A percentile compares a stretch with the other conserved stretches of the same genome.
These are phyloP conservation scores for Globisporangium okanoganense DNA, from an alignment of 352 stramenopile species.

Conservation along the genomic window DNA sequence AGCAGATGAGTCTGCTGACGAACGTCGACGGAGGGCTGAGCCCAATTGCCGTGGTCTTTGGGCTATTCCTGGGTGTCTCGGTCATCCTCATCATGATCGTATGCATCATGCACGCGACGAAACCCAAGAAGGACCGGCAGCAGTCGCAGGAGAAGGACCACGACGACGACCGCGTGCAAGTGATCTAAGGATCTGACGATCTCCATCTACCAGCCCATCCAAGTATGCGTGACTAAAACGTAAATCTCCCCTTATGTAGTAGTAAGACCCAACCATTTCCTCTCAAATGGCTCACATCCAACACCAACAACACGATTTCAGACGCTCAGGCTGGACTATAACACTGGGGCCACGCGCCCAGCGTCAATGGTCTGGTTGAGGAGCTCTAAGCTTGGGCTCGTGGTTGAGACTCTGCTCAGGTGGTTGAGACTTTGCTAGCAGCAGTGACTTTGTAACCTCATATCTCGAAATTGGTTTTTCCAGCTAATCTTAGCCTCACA, in stretches of 20 bases:
- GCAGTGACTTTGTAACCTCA: not conserved
- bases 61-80: slow-evolving; percentile 13
- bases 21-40: slow-evolving; percentile 12
- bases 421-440: too few relatives aligned
- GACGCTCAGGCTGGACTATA: not conserved
- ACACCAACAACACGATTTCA: not conserved
- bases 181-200: slow-evolving; percentile 8
- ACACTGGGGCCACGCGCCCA: too few relatives aligned
- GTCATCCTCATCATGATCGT: slow-evolving; percentile 21
- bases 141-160: slow-evolving; percentile 8
- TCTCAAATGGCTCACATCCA: not conserved
- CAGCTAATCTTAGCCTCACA: not conserved
- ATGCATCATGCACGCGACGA: slow-evolving; percentile 20
- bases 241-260: not conserved
- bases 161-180: slow-evolving; percentile 9
- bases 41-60: slow-evolving; percentile 15
- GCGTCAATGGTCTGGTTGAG: too few relatives aligned
- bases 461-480: not conserved
- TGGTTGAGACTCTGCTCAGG: too few relatives aligned
- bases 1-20: slow-evolving; percentile 16
- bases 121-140: slow-evolving; percentile 11
- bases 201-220: not conserved
- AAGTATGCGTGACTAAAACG: not conserved
- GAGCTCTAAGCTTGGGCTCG: not conserved
- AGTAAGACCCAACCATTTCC: not conserved